These are phyloP conservation scores for Ascochyta fabae DNA, from an alignment of 2,329 filamentous ascomycete genomes.

Conservation along the genomic window DNA sequence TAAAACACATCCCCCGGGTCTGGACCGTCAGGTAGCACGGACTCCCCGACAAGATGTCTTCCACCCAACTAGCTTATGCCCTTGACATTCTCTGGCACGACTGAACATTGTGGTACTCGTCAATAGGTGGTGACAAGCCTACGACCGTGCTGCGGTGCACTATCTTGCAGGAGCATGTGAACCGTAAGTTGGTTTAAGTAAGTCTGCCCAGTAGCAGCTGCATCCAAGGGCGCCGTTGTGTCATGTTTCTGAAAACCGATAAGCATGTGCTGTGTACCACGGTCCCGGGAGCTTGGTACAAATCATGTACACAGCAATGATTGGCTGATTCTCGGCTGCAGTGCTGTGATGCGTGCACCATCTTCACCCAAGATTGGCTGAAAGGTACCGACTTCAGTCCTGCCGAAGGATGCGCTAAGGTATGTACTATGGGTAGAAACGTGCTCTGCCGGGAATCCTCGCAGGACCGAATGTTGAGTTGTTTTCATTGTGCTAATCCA, in stretches of 20 bases:
- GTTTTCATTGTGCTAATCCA: constrained; percentile 20
- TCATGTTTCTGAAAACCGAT: constrained; percentile 32
- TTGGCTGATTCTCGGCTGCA: constrained; percentile 36
- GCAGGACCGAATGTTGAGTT: constrained; percentile 21
- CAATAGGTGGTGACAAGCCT: background rate
- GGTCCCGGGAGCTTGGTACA: constrained; percentile 37
- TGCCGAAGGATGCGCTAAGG: constrained; percentile 25
- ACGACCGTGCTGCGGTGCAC: background rate
- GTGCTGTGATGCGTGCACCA: constrained; percentile 34
- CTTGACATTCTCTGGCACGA: background rate
- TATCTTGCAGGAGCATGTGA: constrained; percentile 5
- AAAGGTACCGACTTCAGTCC: constrained; percentile 18
- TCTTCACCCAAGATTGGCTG: constrained; percentile 26
- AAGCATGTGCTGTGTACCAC: constrained; percentile 37
- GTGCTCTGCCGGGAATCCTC: constrained; percentile 28
- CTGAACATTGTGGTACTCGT: background rate
- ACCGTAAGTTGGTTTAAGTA: background rate
- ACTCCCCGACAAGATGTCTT: background rate
- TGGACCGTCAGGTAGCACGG: background rate
- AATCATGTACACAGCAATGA: constrained; percentile 36
- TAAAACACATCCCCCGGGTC: background rate
- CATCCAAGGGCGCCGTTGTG: constrained; percentile 11
- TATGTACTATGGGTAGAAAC: constrained; percentile 32
- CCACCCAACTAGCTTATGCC: background rate
- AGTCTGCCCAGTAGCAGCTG: background rate